Evolutionary conservation across 345 rosid genomes (phyloP).

Genomic region (Citrus reticulata): DNA sequence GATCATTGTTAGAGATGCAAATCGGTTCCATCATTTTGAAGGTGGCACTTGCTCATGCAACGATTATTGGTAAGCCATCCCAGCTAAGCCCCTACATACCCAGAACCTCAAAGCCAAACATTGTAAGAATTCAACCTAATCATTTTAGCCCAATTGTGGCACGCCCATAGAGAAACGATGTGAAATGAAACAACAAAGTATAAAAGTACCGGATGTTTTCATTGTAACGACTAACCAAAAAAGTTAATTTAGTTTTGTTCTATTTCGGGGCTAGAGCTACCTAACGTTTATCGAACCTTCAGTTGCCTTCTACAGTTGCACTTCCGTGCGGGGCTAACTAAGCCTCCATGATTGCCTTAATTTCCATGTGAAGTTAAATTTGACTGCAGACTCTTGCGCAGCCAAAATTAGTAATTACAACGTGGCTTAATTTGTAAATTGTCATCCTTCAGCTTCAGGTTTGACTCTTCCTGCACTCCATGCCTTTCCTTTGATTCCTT

Average conservation of each 20-base stretch:
- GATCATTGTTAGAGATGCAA: slow-evolving; percentile 43
- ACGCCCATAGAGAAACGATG: not conserved
- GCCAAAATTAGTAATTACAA: not conserved
- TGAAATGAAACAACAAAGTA: not conserved
- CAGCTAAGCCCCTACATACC: not conserved
- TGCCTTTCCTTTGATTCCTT: slow-evolving; percentile 38
- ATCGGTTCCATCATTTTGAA: slow-evolving; percentile 45
- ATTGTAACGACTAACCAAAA: no score
- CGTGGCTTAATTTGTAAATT: not conserved
- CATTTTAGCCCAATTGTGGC: not conserved
- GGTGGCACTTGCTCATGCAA: slow-evolving; percentile 40
- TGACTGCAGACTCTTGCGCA: not conserved
- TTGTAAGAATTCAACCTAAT: not conserved
- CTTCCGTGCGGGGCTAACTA: slow-evolving; percentile 28
- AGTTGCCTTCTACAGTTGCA: not conserved
- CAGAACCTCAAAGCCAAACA: not conserved
- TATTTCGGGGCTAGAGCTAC: no score
- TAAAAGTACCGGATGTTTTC: no score
- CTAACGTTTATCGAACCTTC: not conserved
- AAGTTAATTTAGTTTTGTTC: no score
- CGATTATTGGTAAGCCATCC: slow-evolving; percentile 35
- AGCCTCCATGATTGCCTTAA: not conserved
- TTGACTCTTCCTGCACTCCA: not conserved
- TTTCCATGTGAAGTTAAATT: slow-evolving; percentile 2
- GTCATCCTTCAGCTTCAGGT: not conserved